These are phyloP conservation scores for Quercus phellos DNA, from an alignment of 331 rosid species.

Conservation along the genomic window DNA sequence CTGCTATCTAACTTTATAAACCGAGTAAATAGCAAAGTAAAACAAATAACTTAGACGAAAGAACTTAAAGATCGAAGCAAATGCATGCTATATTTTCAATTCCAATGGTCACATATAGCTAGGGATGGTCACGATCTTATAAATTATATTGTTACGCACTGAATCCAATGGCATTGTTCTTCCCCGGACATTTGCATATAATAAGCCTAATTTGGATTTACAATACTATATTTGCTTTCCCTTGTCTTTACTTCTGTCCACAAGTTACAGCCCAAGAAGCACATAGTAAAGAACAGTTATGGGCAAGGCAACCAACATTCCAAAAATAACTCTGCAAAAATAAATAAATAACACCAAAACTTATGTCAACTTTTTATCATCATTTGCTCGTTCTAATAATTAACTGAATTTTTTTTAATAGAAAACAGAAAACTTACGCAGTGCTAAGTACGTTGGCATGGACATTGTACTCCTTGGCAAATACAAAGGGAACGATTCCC, in stretches of 20 bases:
- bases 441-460: constrained; percentile 96
- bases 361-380: neutral
- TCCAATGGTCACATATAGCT: constrained; percentile 17
- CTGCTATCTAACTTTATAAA: constrained; percentile 11
- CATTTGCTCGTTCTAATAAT: neutral
- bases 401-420: neutral
- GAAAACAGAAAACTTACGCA: constrained; percentile 53
- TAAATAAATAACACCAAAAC: neutral
- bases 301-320: constrained; percentile 93
- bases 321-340: constrained; percentile 85
- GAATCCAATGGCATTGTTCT: constrained; percentile 40
- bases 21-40: neutral
- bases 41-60: neutral
- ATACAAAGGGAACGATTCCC: constrained; percentile 97
- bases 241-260: constrained; percentile 2
- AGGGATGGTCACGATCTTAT: constrained; percentile 18
- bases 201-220: constrained; percentile 42
- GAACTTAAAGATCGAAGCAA: constrained; percentile 8
- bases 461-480: constrained; percentile 94
- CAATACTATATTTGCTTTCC: constrained; percentile 11
- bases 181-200: constrained; percentile 13
- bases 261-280: constrained; percentile 61
- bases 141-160: constrained; percentile 28
- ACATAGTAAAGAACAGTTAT: constrained; percentile 84
- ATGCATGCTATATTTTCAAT: neutral